Base-by-base conservation (phyloP, 2,329 filamentous ascomycete species). In the Aspergillus quadrilineatus region DNA sequence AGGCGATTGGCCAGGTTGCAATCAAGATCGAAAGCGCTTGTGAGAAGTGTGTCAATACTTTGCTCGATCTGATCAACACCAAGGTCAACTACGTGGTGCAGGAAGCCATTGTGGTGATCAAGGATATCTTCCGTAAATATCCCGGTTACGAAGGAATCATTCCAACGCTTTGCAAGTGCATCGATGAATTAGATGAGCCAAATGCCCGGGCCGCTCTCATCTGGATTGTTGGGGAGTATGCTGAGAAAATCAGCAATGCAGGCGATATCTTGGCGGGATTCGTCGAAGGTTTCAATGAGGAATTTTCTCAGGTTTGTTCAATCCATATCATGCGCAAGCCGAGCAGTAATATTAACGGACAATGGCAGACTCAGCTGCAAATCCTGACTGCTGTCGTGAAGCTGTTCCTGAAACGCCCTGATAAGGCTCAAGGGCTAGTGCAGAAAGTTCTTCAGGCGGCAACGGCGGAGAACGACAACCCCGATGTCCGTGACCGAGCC, bases 1-100 rank as follows among this genome's bases (percentile, higher is more conserved):
- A 92, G 73, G 94, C 94, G 22, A 99, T 99, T 66, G 94, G 94
- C 1, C 94, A 99, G 74, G 93, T 96, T 39, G 94, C 94, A 29
- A 97, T 99, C 79, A 99, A 99, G 82, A 96, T 99, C 63, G 94
- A 97, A 75, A 87, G 86, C 64, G 90, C 93, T 4, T 94, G 90
- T 69, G 93, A 97, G 75, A 95, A 93, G 74, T 97, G 94, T 63
- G 94, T 99, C 60, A 95, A 95, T 67, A 90, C 92, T 0, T 80
- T 99, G 32, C 82, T 97, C 61, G 94, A 99, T 67, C 80, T 99
- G 46, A 97, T 99, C 71, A 89, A 93, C 61, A 96, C 92, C 58
- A 97, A 97, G 77, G 93, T 97, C 75, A 97, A 97, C 79, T 99
- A 99, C 70, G 94, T 99, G 49, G 94, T 99, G 9, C 94, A 99